Evolutionary conservation across 108 stramenopile genomes (phyloP), one percentile per base, ranked within the genome.

Genomic region (Nitzschia putrida): DNA sequence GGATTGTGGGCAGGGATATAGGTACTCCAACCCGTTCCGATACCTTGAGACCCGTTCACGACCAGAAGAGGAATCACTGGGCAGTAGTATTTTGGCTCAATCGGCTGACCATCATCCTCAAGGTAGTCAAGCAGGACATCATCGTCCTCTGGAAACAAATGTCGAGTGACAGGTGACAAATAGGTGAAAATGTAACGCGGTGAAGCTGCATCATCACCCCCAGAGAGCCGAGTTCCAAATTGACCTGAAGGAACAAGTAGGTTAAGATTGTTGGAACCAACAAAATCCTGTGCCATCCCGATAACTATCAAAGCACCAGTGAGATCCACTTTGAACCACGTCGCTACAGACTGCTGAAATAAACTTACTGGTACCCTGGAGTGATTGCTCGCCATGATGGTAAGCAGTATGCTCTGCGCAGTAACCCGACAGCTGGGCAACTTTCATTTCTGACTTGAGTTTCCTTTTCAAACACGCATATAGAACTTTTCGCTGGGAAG

Each of bases 21-120:
- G 5, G 97, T 95, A 51, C 82, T 84, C 95, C 96, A 98, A 12
- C 97, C 97, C 49, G 97, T 96, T 43, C 97, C 97, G 69, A 98
- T 98, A 12, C 97, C 97, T 70, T 92, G 87, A 61, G 74, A 74
- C 18, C 97, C 96, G 69, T 98, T 98, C 12, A 96, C 83, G 14
- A 96, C 73, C 16, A 91, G 67, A 38, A 98, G 58, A 61, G 94
- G 93, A 55, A 96, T 90, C 26, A 96, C 73, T 23, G 97, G 95
- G 45, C 87, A 83, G 67, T 78, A 96, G 44, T 80, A 87, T 40
- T 83, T 74, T 8, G 95, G 97, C 69, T 97, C 97, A 22, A 96
- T 91, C 43, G 69, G 26, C 52, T 85, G 81, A 5, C 97, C 95
- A 52, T 97, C 95, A 61, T 97, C 95, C 64, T 90, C 90, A 18